Conservation (phyloP, 306 rosid species). For the Vicia sativa region DNA sequence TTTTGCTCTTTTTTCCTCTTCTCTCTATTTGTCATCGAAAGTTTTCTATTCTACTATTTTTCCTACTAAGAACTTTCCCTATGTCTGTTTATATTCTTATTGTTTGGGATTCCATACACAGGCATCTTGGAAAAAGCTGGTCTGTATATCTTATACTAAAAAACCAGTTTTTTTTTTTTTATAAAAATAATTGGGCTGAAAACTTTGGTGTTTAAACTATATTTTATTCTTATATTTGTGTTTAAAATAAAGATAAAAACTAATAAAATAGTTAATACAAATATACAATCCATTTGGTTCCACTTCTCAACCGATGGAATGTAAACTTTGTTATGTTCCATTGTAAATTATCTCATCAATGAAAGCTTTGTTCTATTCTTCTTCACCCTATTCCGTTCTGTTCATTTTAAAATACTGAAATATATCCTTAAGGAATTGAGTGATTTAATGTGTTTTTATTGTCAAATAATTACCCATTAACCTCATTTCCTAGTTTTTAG, state of each 20-base stretch:
- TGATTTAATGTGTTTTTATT: neutral
- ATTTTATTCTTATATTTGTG: neutral
- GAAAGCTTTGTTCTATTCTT: neutral
- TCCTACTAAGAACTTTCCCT: neutral
- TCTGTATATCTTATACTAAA: neutral
- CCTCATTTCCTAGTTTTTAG: neutral
- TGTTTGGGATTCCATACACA: constrained; percentile 4
- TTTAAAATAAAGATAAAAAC: neutral
- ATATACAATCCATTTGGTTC: neutral
- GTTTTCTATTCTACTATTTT: neutral
- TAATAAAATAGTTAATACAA: neutral
- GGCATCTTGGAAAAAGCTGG: neutral
- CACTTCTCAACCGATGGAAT: neutral
- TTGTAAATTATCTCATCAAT: neutral
- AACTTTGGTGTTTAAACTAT: neutral
- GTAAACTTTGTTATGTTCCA: neutral
- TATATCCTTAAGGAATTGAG: neutral
- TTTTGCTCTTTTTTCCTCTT: neutral
- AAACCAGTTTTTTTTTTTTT: neutral
- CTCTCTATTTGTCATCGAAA: neutral
- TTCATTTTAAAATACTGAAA: neutral
- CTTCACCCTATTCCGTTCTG: neutral
- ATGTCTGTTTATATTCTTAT: neutral
- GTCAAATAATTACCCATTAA: neutral
- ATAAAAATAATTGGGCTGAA: neutral